Evolutionary conservation across 2,329 filamentous ascomycete species (phyloP).

Genomic region (Amesomyces nigricolor): DNA sequence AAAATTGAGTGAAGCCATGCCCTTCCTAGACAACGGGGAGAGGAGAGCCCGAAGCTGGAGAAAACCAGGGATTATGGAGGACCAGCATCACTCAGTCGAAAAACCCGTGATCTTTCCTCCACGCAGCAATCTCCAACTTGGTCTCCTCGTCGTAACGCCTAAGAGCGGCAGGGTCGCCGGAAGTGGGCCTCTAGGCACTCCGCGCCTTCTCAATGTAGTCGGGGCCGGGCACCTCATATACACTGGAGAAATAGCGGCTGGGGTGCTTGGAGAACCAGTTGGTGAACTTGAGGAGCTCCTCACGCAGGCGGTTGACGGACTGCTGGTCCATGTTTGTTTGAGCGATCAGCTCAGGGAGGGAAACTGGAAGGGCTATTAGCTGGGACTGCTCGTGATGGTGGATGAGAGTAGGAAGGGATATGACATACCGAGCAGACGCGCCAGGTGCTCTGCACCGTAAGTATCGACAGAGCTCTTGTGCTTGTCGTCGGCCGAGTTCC

Average conservation of each 20-base stretch:
- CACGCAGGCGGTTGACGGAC: constrained; percentile 78
- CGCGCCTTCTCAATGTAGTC: constrained; percentile 67
- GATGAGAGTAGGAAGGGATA: not conserved
- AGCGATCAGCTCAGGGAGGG: constrained; percentile 85
- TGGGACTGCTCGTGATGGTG: not conserved
- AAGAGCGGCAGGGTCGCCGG: no score
- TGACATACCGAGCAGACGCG: constrained; percentile 74
- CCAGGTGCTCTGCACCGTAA: constrained; percentile 89
- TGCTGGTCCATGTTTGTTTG: constrained; percentile 98
- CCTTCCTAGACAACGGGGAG: no score
- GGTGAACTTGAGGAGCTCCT: constrained; percentile 82
- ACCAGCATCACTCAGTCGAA: no score
- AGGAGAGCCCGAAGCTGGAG: no score
- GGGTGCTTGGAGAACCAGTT: constrained; percentile 77
- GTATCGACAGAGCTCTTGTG: constrained; percentile 69
- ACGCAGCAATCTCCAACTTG: no score
- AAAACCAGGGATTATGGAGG: no score
- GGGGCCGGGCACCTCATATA: constrained; percentile 67
- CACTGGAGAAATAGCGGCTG: constrained; percentile 67
- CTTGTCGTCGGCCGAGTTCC: constrained; percentile 57
- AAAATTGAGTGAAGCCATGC: no score
- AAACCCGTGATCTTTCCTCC: no score
- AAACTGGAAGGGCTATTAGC: constrained; percentile 49
- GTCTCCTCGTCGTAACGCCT: no score
- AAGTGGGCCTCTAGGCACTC: constrained; percentile 32